Base-by-base conservation (phyloP, 441 rosid genomes). In the Macaranga tanarius region DNA sequence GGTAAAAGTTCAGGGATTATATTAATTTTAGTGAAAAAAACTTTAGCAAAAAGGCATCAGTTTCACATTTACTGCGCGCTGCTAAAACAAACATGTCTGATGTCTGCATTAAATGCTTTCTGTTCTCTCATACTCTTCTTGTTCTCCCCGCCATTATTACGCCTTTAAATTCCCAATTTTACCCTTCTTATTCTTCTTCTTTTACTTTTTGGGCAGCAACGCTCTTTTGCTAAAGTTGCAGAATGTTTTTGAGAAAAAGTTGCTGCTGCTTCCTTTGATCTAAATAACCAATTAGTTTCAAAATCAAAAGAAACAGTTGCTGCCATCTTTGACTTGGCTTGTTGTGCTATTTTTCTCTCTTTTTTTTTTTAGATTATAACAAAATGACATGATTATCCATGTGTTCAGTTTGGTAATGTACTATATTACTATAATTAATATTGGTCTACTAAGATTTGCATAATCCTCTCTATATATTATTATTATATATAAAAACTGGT, bases 71-170 rank as follows among this genome's bases (percentile, higher is more conserved):
- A 31, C 38, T 31, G 5, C 38, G 38, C 38, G 38, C 38, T 1
- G 77, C 75, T 75, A 72, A 73, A 73, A 71, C 75, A 80, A 65
- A 77, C 82, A 82, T 72, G 79, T 74, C 62, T 56, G 86, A 82
- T 72, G 79, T 74, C 62, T 56, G 86, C 90, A 83, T 86, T 84
- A 75, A 86, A 86, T 84, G 88, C 81, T 63, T 45, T 77, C 66
- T 26, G 15, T 52, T 42, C 75, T 65, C 55, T 59, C 62, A 31
- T 42, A 22, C 50, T 34, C 73, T 2, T 44, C 34, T 45, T 52
- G 52, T 44, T 45, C 38, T 20, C 51, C 38, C 42, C 79, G 47
- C 76, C 80, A 82, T 80, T 72, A 86, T 70, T 81, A 72, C 77
- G 68, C 77, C 58, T 63, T 48, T 3, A 6, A 40, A 25, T 20